Evolutionary conservation across 257 asterid species (phyloP).

Genomic region (Voacanga thouarsii): DNA sequence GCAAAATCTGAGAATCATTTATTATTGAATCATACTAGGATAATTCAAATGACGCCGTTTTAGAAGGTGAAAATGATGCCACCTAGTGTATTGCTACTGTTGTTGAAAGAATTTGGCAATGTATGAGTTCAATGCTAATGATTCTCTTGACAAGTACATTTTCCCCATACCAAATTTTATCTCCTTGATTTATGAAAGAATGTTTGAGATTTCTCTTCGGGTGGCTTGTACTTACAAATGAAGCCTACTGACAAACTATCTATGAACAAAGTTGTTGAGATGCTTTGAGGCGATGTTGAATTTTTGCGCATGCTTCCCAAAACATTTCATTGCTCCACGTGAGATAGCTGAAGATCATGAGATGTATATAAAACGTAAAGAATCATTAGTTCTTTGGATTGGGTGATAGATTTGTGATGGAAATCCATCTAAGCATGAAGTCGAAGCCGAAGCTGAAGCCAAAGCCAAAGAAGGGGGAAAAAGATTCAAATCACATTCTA

Average conservation of each 20-base stretch:
- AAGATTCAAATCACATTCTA: too few relatives aligned
- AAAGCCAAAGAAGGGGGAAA: too few relatives aligned
- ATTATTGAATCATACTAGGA: too few relatives aligned
- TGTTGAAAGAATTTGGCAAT: too few relatives aligned
- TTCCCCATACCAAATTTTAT: constrained; percentile 9
- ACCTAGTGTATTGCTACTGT: too few relatives aligned
- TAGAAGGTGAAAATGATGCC: too few relatives aligned
- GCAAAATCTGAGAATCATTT: too few relatives aligned
- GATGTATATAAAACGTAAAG: background rate
- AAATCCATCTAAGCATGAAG: too few relatives aligned
- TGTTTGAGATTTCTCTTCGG: constrained; percentile 43
- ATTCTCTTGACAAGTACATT: constrained; percentile 42
- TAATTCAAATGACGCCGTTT: too few relatives aligned
- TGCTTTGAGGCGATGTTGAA: constrained; percentile 46
- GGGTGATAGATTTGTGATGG: background rate
- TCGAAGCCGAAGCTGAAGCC: too few relatives aligned
- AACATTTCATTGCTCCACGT: constrained; percentile 26
- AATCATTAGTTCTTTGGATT: background rate
- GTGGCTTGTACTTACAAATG: constrained; percentile 55
- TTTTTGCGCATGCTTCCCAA: constrained; percentile 38
- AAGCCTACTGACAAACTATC: constrained; percentile 39
- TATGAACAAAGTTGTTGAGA: constrained; percentile 43
- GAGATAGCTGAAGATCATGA: constrained; percentile 21
- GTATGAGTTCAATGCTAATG: constrained; percentile 41
- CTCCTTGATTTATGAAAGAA: constrained; percentile 27